These are phyloP conservation scores for Volvox africanus DNA, from an alignment of 139 green algal species.

Conservation along the genomic window DNA sequence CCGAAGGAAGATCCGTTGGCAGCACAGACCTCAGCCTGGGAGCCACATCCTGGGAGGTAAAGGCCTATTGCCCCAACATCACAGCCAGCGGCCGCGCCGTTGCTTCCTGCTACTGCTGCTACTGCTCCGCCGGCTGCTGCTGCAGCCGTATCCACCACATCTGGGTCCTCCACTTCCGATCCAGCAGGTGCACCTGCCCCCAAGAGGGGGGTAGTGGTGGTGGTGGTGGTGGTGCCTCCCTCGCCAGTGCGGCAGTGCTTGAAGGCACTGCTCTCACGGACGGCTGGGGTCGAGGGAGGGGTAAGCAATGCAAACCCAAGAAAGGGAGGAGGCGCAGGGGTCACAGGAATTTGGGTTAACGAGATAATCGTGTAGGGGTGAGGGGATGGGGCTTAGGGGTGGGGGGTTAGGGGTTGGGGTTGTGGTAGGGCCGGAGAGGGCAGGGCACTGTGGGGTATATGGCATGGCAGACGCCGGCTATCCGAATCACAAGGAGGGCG, in stretches of 20 bases:
- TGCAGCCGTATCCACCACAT: constrained; percentile 2
- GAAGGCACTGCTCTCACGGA: constrained; percentile 55
- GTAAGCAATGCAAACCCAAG: no score
- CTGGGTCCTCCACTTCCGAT: not conserved
- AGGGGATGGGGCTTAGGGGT: no score
- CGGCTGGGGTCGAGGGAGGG: constrained; percentile 18
- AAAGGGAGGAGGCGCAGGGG: not conserved
- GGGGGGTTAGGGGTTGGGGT: no score
- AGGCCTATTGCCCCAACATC: not conserved
- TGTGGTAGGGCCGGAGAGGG: no score
- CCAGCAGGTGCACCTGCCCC: not conserved
- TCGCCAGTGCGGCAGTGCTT: constrained; percentile 50
- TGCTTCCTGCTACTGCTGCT: not conserved
- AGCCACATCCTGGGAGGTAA: no score
- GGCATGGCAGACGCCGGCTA: no score
- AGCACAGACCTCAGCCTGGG: no score
- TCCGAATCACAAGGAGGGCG: no score
- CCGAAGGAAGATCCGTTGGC: not conserved
- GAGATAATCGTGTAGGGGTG: no score
- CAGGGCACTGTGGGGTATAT: no score
- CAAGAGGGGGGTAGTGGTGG: not conserved
- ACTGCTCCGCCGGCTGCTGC: not conserved
- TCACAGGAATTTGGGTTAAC: not conserved
- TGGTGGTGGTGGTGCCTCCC: not conserved
- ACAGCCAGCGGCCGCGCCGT: not conserved